phyloP scores from a whole-genome alignment of 208 protist species.

The Jaenimonas drosophilae region DNA sequence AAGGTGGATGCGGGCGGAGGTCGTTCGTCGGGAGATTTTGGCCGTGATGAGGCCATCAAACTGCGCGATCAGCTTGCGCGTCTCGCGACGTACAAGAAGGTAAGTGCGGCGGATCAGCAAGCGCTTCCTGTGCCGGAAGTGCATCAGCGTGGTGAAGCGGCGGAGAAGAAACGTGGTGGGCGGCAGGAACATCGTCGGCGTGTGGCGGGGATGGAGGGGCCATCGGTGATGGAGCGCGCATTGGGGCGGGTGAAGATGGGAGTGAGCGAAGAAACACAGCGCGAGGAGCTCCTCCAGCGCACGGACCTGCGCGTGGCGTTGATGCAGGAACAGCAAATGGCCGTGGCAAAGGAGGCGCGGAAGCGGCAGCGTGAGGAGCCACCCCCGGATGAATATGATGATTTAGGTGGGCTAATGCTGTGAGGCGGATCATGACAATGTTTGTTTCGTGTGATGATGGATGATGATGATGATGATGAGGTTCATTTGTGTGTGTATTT shows the following conservation, averaged over 20 bases:
- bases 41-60: constrained; percentile 25
- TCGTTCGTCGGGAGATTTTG: constrained; percentile 24
- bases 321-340: constrained; percentile 34
- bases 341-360: constrained; percentile 22
- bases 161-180: constrained; percentile 50
- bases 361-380: constrained; percentile 30
- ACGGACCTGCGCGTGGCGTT: constrained; percentile 47
- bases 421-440: constrained; percentile 3
- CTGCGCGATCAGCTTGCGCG: constrained; percentile 35
- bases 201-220: constrained; percentile 33
- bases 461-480: constrained; percentile 26
- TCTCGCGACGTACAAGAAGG: constrained; percentile 55
- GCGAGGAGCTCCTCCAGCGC: constrained; percentile 49
- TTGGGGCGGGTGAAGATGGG: constrained; percentile 73
- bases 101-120: constrained; percentile 55
- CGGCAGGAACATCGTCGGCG: constrained; percentile 42
- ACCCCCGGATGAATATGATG: constrained; percentile 59
- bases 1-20: constrained; percentile 49
- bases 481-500: constrained; percentile 3
- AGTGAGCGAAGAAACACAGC: constrained; percentile 77
- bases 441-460: constrained; percentile 5
- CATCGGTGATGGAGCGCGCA: constrained; percentile 47
- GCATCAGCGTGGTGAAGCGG: constrained; percentile 21
- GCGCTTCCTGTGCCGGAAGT: constrained; percentile 70
- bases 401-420: constrained; percentile 49